Evolutionary conservation across 1,139 yeast genomes (phyloP).

Genomic region (Taphrina deformans): DNA sequence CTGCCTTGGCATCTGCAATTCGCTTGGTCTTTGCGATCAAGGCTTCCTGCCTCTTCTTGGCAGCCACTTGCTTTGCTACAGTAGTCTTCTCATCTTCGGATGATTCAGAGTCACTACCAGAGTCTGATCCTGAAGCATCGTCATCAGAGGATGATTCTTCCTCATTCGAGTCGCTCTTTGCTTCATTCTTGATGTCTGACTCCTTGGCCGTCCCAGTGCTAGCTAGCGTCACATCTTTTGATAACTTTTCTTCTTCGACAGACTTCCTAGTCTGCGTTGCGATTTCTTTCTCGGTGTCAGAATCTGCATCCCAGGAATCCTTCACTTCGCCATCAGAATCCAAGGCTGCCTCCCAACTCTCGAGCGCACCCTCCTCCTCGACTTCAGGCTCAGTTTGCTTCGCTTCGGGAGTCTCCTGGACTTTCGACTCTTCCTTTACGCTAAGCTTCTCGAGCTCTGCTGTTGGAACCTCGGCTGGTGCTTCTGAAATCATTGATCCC

Average conservation of each 20-base stretch:
- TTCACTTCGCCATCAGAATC: constrained; percentile 48
- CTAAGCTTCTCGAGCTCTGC: constrained; percentile 19
- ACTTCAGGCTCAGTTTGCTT: constrained; percentile 37
- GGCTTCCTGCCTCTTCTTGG: constrained; percentile 36
- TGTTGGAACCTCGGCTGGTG: constrained; percentile 2
- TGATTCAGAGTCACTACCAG: constrained; percentile 36
- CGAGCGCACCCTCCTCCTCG: constrained; percentile 43
- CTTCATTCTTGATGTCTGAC: constrained; percentile 21
- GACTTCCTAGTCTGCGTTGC: constrained; percentile 35
- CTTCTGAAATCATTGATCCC: background rate
- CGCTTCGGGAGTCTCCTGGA: constrained; percentile 7
- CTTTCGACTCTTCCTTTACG: constrained; percentile 30
- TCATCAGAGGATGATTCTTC: constrained; percentile 32
- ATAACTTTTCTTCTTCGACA: background rate
- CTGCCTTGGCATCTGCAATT: constrained; percentile 47
- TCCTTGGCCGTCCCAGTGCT: constrained; percentile 33
- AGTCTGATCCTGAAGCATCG: constrained; percentile 33
- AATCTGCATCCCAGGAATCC: constrained; percentile 43
- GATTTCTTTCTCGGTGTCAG: constrained; percentile 42
- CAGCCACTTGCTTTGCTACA: constrained; percentile 40
- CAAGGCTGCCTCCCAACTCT: constrained; percentile 44
- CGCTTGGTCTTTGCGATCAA: constrained; percentile 43
- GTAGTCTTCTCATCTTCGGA: constrained; percentile 38
- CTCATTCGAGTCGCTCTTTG: constrained; percentile 41
- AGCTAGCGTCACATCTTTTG: background rate